Percentiles rank a stretch among this genome's conserved stretches.
phyloP scores from a whole-genome alignment of 2,329 filamentous ascomycete species.

The Didymella segeticola region DNA sequence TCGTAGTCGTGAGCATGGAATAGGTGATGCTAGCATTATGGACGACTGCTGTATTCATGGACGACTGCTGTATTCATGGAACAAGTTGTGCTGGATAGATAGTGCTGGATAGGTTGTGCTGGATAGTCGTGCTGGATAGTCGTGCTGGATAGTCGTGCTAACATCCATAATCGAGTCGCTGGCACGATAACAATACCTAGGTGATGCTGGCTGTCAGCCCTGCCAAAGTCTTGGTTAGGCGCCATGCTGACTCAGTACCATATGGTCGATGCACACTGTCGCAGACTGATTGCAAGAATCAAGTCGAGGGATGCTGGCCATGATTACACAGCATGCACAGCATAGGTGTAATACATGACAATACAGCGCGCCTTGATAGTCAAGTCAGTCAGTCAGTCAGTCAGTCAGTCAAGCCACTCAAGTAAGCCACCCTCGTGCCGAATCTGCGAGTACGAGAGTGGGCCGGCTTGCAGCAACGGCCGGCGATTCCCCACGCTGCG shows the following conservation, averaged over 20 bases:
- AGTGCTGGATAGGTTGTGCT: too few species aligned
- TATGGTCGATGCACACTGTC: conserved; percentile 1
- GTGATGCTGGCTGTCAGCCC: too few species aligned
- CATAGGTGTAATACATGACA: background rate
- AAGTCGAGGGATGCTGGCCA: conserved; percentile 2
- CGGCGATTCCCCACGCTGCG: conserved; percentile 20
- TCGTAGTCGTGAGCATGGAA: too few species aligned
- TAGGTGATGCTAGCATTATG: too few species aligned
- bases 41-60: too few species aligned
- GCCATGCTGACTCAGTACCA: background rate
- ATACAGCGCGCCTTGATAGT: background rate
- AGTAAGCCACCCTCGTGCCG: too few species aligned
- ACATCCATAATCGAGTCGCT: too few species aligned
- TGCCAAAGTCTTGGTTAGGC: conserved; percentile 1
- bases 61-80: too few species aligned
- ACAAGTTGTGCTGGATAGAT: too few species aligned
- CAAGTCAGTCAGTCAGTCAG: background rate
- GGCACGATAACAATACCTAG: background rate
- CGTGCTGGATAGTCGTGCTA: too few species aligned
- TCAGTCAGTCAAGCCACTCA: too few species aligned
- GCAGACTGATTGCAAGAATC: background rate
- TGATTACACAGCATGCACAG: background rate
- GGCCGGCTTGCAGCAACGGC: conserved; percentile 14
- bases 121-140: too few species aligned
- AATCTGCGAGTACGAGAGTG: background rate